A percentile compares a stretch with the other conserved stretches of the same genome.
phyloP scores from a whole-genome alignment of 1,284 basidiomycete species.

The Retiboletus fuscus region DNA sequence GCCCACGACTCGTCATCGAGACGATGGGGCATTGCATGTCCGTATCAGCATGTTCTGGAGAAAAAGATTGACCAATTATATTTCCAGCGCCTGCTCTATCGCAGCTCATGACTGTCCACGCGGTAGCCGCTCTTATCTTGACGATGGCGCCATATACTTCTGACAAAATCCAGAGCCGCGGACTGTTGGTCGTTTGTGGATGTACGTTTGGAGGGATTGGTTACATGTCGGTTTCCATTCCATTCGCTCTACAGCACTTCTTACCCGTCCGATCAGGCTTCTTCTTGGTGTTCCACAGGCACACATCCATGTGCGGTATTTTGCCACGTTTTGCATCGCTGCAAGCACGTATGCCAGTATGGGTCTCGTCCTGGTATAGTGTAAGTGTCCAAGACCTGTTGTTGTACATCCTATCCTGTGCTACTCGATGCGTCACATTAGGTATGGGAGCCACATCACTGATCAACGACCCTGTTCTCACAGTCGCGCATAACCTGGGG shows the following conservation, averaged over 20 bases:
- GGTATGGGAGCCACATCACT: not conserved
- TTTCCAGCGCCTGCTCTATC: slow-evolving; percentile 62
- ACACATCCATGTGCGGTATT: slow-evolving; percentile 66
- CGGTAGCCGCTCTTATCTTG: slow-evolving; percentile 76
- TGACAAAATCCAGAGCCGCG: slow-evolving; percentile 79
- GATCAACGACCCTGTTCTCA: not conserved
- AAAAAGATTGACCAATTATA: slow-evolving; percentile 3
- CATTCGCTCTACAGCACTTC: not conserved
- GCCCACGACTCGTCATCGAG: slow-evolving; percentile 84
- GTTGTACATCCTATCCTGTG: not conserved
- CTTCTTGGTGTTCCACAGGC: slow-evolving; percentile 47
- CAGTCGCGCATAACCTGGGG: slow-evolving; percentile 79
- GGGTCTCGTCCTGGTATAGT: slow-evolving; percentile 78
- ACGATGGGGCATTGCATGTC: slow-evolving; percentile 71
- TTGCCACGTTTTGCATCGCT: slow-evolving; percentile 77
- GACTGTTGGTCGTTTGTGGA: slow-evolving; percentile 64
- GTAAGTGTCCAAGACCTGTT: slow-evolving; percentile 54
- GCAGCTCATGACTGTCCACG: slow-evolving; percentile 83
- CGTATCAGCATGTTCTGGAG: not conserved
- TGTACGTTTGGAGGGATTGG: slow-evolving; percentile 69
- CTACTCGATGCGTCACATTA: not conserved
- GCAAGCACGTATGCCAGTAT: slow-evolving; percentile 77
- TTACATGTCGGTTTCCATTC: slow-evolving; percentile 54
- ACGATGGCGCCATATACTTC: slow-evolving; percentile 73
- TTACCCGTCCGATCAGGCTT: slow-evolving; percentile 36